These are phyloP conservation scores for Endotrypanum monterogeii DNA, from an alignment of 208 protist genomes.

Conservation along the genomic window DNA sequence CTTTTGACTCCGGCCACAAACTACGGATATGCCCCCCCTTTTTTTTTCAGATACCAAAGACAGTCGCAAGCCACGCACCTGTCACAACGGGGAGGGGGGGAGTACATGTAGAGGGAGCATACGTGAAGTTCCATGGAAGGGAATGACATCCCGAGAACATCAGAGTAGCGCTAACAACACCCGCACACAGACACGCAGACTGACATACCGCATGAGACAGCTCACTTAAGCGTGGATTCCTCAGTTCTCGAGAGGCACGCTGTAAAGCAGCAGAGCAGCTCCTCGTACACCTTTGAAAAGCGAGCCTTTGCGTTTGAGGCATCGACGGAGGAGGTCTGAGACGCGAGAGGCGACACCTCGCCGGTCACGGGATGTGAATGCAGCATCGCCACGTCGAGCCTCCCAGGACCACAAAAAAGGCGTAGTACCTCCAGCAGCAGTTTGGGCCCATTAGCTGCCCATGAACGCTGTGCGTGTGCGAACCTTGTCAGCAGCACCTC, in stretches of 20 bases:
- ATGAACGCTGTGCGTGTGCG: conserved; percentile 17
- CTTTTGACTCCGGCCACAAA: neutral
- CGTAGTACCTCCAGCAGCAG: conserved; percentile 22
- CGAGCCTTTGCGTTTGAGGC: neutral
- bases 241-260: neutral
- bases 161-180: neutral
- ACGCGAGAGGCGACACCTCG: neutral
- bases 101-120: too few species aligned
- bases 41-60: too few species aligned
- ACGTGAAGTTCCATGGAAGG: neutral
- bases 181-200: neutral
- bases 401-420: conserved; percentile 7
- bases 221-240: neutral
- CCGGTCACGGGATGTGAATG: neutral
- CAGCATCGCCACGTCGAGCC: conserved; percentile 5
- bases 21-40: too few species aligned
- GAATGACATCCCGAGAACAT: neutral
- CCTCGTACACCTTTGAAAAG: conserved; percentile 3
- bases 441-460: conserved; percentile 3
- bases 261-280: conserved; percentile 11
- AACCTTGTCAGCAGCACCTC: conserved; percentile 16
- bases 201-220: too few species aligned
- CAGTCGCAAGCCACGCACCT: too few species aligned
- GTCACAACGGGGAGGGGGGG: too few species aligned
- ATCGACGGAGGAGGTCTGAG: neutral